These are phyloP conservation scores for Lathyrus aphaca DNA, from an alignment of 306 rosid genomes.

Conservation along the genomic window DNA sequence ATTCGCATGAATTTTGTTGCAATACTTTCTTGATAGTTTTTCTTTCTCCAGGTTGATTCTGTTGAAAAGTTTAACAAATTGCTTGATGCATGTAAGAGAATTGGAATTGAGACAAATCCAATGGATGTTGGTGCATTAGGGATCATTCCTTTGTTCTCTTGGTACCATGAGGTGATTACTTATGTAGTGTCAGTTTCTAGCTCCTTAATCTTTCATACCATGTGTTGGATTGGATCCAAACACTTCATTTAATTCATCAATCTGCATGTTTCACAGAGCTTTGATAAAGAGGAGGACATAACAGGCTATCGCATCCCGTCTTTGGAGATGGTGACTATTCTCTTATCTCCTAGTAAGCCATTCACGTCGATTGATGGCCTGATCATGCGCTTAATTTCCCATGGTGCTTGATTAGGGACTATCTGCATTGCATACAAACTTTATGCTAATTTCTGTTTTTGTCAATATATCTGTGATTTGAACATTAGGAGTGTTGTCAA, in stretches of 20 bases:
- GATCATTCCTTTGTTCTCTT: conserved; percentile 87
- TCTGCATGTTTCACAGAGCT: conserved; percentile 66
- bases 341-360: conserved; percentile 61
- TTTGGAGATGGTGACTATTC: conserved; percentile 91
- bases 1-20: background rate
- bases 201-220: conserved; percentile 38
- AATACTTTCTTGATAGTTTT: conserved; percentile 28
- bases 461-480: background rate
- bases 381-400: conserved; percentile 31
- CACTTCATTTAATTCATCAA: conserved; percentile 19
- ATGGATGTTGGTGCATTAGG: conserved; percentile 66
- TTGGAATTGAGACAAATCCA: conserved; percentile 80
- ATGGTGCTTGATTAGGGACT: conserved; percentile 37
- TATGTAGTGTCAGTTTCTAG: conserved; percentile 23
- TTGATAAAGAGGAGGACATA: conserved; percentile 84
- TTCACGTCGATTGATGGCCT: conserved; percentile 32
- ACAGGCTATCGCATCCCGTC: conserved; percentile 59
- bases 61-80: conserved; percentile 68
- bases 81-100: conserved; percentile 67
- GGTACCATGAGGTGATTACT: conserved; percentile 89
- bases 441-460: conserved; percentile 10
- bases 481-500: background rate
- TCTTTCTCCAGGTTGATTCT: conserved; percentile 68
- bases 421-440: conserved; percentile 27
- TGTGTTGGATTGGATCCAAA: conserved; percentile 27